Evolutionary conservation across 2,329 filamentous ascomycete species (phyloP).

Genomic region (Colletotrichum spaethianum): DNA sequence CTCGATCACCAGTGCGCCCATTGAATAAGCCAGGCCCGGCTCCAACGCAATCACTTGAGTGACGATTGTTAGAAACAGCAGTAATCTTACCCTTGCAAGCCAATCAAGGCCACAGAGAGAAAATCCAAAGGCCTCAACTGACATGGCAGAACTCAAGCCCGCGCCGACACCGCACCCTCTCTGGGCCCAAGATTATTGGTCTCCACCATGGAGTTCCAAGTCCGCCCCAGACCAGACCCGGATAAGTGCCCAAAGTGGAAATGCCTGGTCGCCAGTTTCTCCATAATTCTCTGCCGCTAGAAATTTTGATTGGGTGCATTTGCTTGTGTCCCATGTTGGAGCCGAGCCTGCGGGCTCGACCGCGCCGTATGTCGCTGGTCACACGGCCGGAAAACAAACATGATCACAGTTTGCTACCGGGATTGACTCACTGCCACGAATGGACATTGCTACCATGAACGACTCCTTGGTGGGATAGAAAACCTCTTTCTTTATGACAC

Average conservation of each 20-base stretch:
- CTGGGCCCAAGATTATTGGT: neutral
- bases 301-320: neutral
- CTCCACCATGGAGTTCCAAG: conserved; percentile 32
- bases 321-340: neutral
- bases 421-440: neutral
- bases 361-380: neutral
- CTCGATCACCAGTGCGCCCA: neutral
- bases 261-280: neutral
- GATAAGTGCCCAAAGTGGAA: conserved; percentile 9
- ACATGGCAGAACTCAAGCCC: neutral
- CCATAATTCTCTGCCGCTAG: neutral
- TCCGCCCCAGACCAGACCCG: neutral
- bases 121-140: neutral
- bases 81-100: neutral
- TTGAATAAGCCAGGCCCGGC: neutral
- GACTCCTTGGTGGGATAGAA: neutral
- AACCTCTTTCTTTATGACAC: neutral
- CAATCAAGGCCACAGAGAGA: neutral
- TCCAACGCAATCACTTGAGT: neutral
- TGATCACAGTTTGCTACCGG: neutral
- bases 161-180: neutral
- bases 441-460: neutral
- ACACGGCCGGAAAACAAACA: neutral
- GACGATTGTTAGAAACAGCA: neutral
- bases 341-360: neutral